A percentile compares a stretch with the other conserved stretches of the same genome.
Evolutionary conservation across 345 rosid species (phyloP).

Genomic region (Gossypium rotundifolium): DNA sequence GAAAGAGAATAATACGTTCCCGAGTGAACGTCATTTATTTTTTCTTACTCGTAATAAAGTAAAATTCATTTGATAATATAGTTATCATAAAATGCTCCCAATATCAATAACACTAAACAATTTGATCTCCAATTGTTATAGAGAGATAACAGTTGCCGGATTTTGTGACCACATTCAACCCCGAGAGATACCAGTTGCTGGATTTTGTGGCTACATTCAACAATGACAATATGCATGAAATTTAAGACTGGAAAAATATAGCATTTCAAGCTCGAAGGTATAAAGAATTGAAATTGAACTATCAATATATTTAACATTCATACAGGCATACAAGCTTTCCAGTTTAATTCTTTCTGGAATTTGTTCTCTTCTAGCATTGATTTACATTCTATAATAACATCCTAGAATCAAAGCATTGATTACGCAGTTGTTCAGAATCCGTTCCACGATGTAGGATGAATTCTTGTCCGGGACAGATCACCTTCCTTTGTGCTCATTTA

Average conservation of each 20-base stretch:
- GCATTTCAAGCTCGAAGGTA: background rate
- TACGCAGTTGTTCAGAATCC: conserved; percentile 43
- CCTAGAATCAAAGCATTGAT: conserved; percentile 10
- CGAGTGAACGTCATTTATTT: no score
- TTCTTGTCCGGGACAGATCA: conserved; percentile 54
- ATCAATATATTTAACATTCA: conserved; percentile 3
- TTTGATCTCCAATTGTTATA: no score
- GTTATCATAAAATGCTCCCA: no score
- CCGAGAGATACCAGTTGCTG: background rate
- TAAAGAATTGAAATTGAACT: background rate
- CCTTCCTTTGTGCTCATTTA: conserved; percentile 7
- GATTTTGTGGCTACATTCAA: background rate
- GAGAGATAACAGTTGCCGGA: no score
- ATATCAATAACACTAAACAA: no score
- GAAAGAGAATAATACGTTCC: no score
- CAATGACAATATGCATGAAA: background rate
- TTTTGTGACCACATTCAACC: background rate
- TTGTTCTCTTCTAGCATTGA: background rate
- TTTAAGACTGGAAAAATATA: background rate
- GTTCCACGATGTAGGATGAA: conserved; percentile 55
- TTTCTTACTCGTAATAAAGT: no score
- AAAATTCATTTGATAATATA: no score
- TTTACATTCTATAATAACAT: background rate
- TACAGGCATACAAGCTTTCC: conserved; percentile 6
- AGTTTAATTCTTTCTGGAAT: conserved; percentile 11